Evolutionary conservation across 2,329 filamentous ascomycete genomes (phyloP).

Genomic region (Penicillium sumatraense): DNA sequence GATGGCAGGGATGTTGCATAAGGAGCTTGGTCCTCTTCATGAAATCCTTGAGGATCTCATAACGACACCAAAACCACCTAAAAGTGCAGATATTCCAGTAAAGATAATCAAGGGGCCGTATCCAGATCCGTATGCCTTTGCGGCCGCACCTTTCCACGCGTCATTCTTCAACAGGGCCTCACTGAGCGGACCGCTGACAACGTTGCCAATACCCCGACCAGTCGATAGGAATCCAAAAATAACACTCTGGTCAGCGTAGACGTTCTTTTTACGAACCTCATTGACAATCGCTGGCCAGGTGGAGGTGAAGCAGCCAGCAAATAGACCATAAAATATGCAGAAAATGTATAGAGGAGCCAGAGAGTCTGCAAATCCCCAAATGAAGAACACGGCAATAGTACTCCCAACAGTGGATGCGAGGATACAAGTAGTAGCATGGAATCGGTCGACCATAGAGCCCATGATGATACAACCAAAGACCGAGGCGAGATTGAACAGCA

Average conservation of each 20-base stretch:
- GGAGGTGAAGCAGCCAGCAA: conserved; percentile 48
- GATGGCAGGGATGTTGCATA: not conserved
- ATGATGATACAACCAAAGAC: conserved; percentile 39
- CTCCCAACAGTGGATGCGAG: conserved; percentile 48
- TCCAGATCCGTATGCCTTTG: conserved; percentile 31
- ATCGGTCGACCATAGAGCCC: conserved; percentile 48
- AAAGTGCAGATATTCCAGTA: conserved; percentile 29
- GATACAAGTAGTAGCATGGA: conserved; percentile 45
- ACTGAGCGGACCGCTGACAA: conserved; percentile 57
- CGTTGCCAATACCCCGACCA: conserved; percentile 57
- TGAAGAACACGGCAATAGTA: conserved; percentile 47
- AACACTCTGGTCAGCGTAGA: conserved; percentile 51
- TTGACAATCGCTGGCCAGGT: conserved; percentile 53
- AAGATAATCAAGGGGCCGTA: conserved; percentile 36
- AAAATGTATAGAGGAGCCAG: conserved; percentile 49
- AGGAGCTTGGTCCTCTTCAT: not conserved
- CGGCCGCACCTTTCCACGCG: conserved; percentile 23
- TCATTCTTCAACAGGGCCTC: conserved; percentile 39
- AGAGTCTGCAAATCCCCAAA: conserved; percentile 54
- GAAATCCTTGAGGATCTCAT: conserved; percentile 10
- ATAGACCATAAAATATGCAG: conserved; percentile 52
- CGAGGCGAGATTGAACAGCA: conserved; percentile 37
- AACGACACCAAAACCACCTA: conserved; percentile 19
- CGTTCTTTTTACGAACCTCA: conserved; percentile 44
- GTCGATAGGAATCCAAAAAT: conserved; percentile 54